Evolutionary conservation across 768 basidiomycete species (phyloP), one percentile per base, ranked within the genome.

Genomic region (Floccularia luteovirens): DNA sequence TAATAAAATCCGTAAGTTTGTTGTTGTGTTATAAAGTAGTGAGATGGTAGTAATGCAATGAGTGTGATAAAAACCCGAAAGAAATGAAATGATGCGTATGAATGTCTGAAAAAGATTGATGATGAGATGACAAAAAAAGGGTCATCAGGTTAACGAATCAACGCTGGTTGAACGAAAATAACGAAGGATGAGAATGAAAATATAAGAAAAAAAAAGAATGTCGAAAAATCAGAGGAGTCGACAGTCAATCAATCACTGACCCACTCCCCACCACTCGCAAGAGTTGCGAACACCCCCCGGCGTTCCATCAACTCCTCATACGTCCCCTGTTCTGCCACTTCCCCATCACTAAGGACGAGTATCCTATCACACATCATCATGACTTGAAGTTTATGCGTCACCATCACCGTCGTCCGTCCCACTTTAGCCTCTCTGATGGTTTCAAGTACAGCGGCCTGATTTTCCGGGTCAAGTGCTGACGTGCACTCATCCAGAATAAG

Each of bases 401-500:
- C 79, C 74, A 97, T 84, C 47, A 97, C 59, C 41, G 89, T 91
- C 46, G 91, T 94, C 41, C 81, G 67, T 16, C 78, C 77, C n/a
- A 69, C 58, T 63, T 76, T 78, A 42, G 79, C 78, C 21, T 61
- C 53, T 42, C 65, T 64, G 36, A 93, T 79, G 5, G 89, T 82
- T 40, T 89, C 80, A 51, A 97, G 61, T 12, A 98, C 83, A 13
- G 75, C 81, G 1, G 74, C 70, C 62, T 92, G 85, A 60, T 94
- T 97, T 50, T 78, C 77, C 1, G 75, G 67, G 56, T 98, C 93
- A 43, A 97, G 63, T 4, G 93, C 90, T 31, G 79, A 82, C n/a
- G 94, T 98, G 55, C 92, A 96, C 56, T 98, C 94, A 56, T 97
- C 94, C 39, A 97, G 65, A 24, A 97, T 79, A 33, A 96, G 67